Evolutionary conservation across 345 rosid species (phyloP).

Genomic region (Erucastrum elatum): DNA sequence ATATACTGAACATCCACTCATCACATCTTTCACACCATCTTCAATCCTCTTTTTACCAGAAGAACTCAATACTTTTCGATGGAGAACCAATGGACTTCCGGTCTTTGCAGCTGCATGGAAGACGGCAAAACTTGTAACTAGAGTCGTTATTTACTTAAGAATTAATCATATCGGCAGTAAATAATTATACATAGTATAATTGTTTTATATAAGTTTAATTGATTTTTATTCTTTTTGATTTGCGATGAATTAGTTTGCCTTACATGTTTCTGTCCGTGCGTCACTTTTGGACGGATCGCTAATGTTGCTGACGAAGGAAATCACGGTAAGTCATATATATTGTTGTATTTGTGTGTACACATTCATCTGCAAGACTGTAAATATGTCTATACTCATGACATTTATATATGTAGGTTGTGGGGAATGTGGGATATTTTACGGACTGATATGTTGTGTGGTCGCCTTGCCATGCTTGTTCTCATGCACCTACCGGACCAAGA

Average conservation of each 20-base stretch:
- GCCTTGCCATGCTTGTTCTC: conserved; percentile 61
- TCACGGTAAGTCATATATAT: conserved; percentile 36
- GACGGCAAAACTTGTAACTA: conserved; percentile 17
- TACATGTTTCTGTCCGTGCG: conserved; percentile 26
- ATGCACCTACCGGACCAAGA: conserved; percentile 63
- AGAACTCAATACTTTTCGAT: not conserved
- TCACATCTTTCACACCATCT: not conserved
- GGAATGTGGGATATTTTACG: conserved; percentile 53
- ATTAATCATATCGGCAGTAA: not conserved
- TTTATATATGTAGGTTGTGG: conserved; percentile 47
- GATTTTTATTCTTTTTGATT: not conserved
- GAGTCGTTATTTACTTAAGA: not conserved
- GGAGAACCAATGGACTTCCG: conserved; percentile 35
- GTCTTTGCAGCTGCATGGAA: conserved; percentile 34
- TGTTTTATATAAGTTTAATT: not conserved
- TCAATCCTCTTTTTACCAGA: not conserved
- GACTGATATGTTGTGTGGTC: conserved; percentile 33
- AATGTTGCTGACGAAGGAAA: conserved; percentile 63
- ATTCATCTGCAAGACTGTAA: not conserved
- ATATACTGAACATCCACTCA: not conserved
- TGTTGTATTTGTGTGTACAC: not conserved
- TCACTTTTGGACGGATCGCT: conserved; percentile 58
- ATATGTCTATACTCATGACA: not conserved
- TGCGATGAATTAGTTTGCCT: conserved; percentile 23
- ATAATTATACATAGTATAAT: not conserved